Evolutionary conservation across 2,329 filamentous ascomycete species (phyloP).

Genomic region (Diplodia corticola): DNA sequence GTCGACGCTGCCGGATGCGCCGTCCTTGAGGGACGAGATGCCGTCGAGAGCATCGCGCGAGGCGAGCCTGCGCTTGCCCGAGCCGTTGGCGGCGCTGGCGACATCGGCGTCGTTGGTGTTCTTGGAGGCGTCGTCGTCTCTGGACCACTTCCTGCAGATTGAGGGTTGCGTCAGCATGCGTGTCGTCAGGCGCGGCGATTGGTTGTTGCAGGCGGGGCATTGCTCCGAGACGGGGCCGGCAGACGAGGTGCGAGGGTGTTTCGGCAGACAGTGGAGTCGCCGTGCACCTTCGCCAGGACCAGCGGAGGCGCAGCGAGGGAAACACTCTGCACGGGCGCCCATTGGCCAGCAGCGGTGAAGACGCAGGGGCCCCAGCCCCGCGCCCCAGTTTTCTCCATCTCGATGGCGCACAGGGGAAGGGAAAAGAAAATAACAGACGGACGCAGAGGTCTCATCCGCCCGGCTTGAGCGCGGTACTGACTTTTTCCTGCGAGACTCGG

Average conservation of each 20-base stretch:
- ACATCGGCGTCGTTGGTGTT: conserved; percentile 27
- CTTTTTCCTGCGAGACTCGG: conserved; percentile 81
- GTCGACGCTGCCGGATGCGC: conserved; percentile 33
- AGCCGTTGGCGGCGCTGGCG: conserved; percentile 26
- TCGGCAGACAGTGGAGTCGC: conserved; percentile 9
- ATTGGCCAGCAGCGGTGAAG: conserved; percentile 15
- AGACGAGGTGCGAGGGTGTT: neutral
- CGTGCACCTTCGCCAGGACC: neutral
- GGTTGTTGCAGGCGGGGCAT: neutral
- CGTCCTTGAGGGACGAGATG: conserved; percentile 30
- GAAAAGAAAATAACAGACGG: neutral
- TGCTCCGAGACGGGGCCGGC: conserved; percentile 10
- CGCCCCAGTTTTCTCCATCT: conserved; percentile 11
- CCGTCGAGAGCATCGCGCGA: conserved; percentile 41
- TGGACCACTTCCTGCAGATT: conserved; percentile 43
- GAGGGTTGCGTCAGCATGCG: conserved; percentile 13
- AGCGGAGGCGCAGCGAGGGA: neutral
- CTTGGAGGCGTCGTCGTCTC: conserved; percentile 39
- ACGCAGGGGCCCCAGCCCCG: conserved; percentile 1
- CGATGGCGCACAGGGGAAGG: conserved; percentile 11
- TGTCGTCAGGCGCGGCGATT: conserved; percentile 9
- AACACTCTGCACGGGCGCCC: conserved; percentile 4
- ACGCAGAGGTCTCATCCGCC: neutral
- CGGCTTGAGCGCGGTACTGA: conserved; percentile 50
- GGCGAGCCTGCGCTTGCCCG: conserved; percentile 40